Base-by-base conservation (phyloP, 2,329 filamentous ascomycete genomes). In the Sclerotinia nivalis region DNA sequence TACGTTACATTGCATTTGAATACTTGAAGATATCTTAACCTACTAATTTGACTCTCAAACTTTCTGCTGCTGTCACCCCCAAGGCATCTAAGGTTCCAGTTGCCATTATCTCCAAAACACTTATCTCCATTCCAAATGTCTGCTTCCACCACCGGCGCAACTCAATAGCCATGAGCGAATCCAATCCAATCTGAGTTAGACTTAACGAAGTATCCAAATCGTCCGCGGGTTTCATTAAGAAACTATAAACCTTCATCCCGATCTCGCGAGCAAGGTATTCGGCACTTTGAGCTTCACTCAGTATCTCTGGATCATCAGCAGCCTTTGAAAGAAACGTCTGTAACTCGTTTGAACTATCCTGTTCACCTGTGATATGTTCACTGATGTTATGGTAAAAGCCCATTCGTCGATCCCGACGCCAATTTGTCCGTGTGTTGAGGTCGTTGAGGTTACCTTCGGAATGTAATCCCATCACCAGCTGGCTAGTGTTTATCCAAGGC, bases 141-240 rank as follows among this genome's bases (percentile, higher is more conserved):
- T 58, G 20, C 31, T 58, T n/a, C 28, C 28, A 61, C 59, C 40
- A 62, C 37, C 43, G 22, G 20, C 37, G 20, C 15, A 62, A 8
- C 37, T 62, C 59, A 25, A 62, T 62, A 3, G 59, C 59, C 59
- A 62, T 49, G 34, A 62, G 45, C 7, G 20, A 62, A 62, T 62
- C 59, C n/a, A 62, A n/a, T 10, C 59, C 59, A 12, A 62, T 25
- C 9, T 25, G 10, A 8, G 7, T 18, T 15, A 62, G 37, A 4
- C 1, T n/a, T 22, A 45, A 40, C 13, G 34, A n/a, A 5, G 37
- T 15, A 47, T 62, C 22, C 20, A 62, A n/a, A 5, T 45, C 43
- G 15, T 45, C 59, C 18, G 15, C 37, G 12, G 5, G 8, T 62
- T 34, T 62, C 59, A 62, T 47, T 4, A 28, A 8, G 10, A 62